These are phyloP conservation scores for Pascua sp. DNA, from an alignment of 1,284 basidiomycete species.

Conservation along the genomic window DNA sequence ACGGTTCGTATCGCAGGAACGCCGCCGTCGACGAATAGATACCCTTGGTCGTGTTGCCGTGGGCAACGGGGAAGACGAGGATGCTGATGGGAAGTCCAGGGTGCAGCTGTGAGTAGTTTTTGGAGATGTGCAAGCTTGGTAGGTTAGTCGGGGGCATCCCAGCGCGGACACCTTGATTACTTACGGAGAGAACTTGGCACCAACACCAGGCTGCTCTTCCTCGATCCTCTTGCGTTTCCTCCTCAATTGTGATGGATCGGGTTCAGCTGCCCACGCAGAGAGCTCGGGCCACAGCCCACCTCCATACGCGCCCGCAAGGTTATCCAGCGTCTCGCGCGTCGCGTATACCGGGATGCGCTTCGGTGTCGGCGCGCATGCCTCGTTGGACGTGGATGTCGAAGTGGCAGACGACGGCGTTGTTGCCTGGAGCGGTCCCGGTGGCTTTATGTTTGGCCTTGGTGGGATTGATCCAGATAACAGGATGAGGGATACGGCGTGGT, in stretches of 20 bases:
- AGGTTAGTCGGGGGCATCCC: background rate
- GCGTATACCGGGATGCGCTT: slow-evolving; percentile 39
- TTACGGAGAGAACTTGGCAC: slow-evolving; percentile 34
- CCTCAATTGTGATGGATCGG: slow-evolving; percentile 1
- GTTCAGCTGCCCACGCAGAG: slow-evolving; percentile 34
- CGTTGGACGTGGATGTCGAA: background rate
- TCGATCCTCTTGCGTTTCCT: slow-evolving; percentile 11
- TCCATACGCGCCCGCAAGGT: slow-evolving; percentile 36
- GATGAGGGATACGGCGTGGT: slow-evolving; percentile 45
- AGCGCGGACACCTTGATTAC: slow-evolving; percentile 4
- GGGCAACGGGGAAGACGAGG: slow-evolving; percentile 38
- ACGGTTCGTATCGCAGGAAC: slow-evolving; percentile 41
- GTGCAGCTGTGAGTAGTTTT: slow-evolving; percentile 26
- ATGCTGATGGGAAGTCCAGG: slow-evolving; percentile 35
- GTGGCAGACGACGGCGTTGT: background rate
- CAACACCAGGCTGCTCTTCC: slow-evolving; percentile 19
- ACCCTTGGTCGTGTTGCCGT: slow-evolving; percentile 43
- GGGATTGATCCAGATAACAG: slow-evolving; percentile 46
- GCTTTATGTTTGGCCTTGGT: background rate
- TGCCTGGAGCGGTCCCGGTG: background rate
- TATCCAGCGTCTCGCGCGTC: slow-evolving; percentile 34
- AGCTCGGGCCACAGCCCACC: slow-evolving; percentile 49
- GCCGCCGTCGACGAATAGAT: slow-evolving; percentile 44
- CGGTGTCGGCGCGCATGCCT: slow-evolving; percentile 3
- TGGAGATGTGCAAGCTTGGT: background rate